Conservation (phyloP, 1,284 basidiomycete species). For the Phaffia rhodozyma region DNA sequence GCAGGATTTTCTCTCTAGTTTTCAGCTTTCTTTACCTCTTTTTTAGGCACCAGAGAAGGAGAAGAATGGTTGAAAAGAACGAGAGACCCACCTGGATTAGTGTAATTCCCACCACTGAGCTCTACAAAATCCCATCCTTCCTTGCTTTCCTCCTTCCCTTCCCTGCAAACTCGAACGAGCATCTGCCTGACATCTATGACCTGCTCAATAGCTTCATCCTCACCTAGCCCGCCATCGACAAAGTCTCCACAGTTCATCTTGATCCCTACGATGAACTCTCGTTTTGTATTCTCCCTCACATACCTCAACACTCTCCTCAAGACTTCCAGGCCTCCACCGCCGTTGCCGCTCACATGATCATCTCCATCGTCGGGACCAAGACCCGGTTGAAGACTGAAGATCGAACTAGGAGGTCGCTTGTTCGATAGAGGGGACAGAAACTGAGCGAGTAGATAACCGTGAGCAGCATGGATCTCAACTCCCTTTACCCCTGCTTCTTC, state of each 20-base stretch:
- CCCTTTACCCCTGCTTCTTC: slow-evolving; percentile 71
- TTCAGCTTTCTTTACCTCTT: not conserved
- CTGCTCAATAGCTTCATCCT: slow-evolving; percentile 4
- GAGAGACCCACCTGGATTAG: slow-evolving; percentile 24
- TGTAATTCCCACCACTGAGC: slow-evolving; percentile 33
- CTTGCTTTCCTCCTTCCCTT: not conserved
- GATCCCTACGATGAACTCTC: slow-evolving; percentile 57
- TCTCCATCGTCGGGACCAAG: too few species aligned
- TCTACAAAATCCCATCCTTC: slow-evolving; percentile 29
- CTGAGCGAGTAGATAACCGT: slow-evolving; percentile 48
- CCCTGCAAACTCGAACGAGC: not conserved
- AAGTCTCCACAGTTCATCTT: slow-evolving; percentile 78
- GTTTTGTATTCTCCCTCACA: too few species aligned
- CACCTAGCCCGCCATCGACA: slow-evolving; percentile 35
- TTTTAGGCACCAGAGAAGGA: not conserved
- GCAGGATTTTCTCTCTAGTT: not conserved
- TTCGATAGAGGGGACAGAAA: slow-evolving; percentile 22
- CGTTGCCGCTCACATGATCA: too few species aligned
- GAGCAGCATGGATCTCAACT: slow-evolving; percentile 73
- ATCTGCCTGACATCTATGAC: slow-evolving; percentile 7
- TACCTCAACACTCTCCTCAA: too few species aligned
- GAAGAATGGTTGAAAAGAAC: not conserved
- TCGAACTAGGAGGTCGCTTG: not conserved
- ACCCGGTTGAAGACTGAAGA: too few species aligned
- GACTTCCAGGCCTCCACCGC: too few species aligned